Conservation (phyloP, 768 basidiomycete species). For the Sarcodon aspratus region DNA sequence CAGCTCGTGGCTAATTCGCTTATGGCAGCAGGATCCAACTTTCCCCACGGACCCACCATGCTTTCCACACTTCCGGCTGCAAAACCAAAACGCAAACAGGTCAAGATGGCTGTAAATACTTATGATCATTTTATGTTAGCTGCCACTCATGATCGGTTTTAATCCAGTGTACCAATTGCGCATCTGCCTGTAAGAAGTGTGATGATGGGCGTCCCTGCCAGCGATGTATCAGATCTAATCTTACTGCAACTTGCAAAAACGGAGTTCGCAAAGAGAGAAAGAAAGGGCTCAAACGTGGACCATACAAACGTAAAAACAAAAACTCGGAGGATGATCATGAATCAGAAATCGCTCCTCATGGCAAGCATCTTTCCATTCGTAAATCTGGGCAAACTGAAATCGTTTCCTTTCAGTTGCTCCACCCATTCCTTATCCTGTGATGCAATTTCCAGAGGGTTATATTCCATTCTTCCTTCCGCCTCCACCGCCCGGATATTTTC, state of each 20-base stretch:
- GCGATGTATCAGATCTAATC: constrained; percentile 52
- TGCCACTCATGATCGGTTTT: constrained; percentile 2
- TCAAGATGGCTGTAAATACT: constrained; percentile 44
- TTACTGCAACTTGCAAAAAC: constrained; percentile 44
- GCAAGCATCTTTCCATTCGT: constrained; percentile 1
- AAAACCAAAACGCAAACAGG: constrained; percentile 38
- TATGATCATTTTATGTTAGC: background rate
- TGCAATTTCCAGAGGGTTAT: constrained; percentile 28
- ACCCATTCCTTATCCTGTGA: constrained; percentile 6
- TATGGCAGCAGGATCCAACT: constrained; percentile 18
- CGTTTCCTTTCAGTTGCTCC: constrained; percentile 1
- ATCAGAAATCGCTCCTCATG: constrained; percentile 6
- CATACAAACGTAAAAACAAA: constrained; percentile 43
- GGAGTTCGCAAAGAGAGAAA: constrained; percentile 56
- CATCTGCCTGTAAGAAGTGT: constrained; percentile 44
- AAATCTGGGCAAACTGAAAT: background rate
- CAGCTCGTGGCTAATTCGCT: constrained; percentile 2
- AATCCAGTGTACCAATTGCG: constrained; percentile 42
- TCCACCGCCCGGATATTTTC: constrained; percentile 24
- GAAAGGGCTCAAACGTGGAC: constrained; percentile 45
- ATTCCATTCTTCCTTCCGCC: constrained; percentile 32
- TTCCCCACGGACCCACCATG: constrained; percentile 13
- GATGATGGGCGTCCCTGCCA: constrained; percentile 52
- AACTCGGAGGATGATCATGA: constrained; percentile 6
- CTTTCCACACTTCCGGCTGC: constrained; percentile 12